phyloP scores from a whole-genome alignment of 169 alveolate species.

The Plasmodium blacklocki region DNA sequence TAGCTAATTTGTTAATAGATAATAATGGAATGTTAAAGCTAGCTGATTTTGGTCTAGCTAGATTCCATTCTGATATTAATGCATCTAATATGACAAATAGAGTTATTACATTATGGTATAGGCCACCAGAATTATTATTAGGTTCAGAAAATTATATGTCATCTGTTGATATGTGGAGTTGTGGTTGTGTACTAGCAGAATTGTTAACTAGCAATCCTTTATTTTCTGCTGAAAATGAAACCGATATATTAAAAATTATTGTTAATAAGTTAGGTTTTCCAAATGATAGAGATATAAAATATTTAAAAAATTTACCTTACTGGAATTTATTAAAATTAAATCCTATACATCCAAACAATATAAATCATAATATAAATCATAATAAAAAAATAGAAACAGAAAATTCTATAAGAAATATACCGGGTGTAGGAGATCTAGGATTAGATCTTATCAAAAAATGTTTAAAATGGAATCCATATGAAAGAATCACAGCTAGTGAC shows the following conservation, averaged over 20 bases:
- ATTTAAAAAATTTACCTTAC: slow-evolving; percentile 78
- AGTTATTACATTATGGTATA: slow-evolving; percentile 97
- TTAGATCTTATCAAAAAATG: slow-evolving; percentile 80
- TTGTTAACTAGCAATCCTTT: slow-evolving; percentile 91
- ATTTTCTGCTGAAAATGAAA: slow-evolving; percentile 92
- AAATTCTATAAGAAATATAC: slow-evolving; percentile 76
- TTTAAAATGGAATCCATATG: slow-evolving; percentile 80
- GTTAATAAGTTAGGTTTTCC: slow-evolving; percentile 84
- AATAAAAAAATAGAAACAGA: slow-evolving; percentile 80
- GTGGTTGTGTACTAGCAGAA: slow-evolving; percentile 97
- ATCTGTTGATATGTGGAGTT: slow-evolving; percentile 96
- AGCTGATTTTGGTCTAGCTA: slow-evolving; percentile 97
- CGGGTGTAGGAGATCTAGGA: slow-evolving; percentile 84
- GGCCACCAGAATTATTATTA: slow-evolving; percentile 97
- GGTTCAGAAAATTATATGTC: slow-evolving; percentile 92
- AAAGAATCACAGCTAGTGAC: slow-evolving; percentile 81
- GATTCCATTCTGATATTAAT: slow-evolving; percentile 83
- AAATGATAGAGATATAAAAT: slow-evolving; percentile 77
- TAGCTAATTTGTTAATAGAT: slow-evolving; percentile 93
- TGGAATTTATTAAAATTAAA: slow-evolving; percentile 79
- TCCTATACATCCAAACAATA: slow-evolving; percentile 83
- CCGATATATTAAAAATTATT: slow-evolving; percentile 87
- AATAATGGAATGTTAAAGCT: slow-evolving; percentile 94
- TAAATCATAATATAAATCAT: slow-evolving; percentile 44
- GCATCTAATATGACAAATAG: slow-evolving; percentile 92